Percentiles rank a stretch among this genome's conserved stretches.
Conservation (phyloP, 2,329 filamentous ascomycete genomes). For the Fusarium sp. region DNA sequence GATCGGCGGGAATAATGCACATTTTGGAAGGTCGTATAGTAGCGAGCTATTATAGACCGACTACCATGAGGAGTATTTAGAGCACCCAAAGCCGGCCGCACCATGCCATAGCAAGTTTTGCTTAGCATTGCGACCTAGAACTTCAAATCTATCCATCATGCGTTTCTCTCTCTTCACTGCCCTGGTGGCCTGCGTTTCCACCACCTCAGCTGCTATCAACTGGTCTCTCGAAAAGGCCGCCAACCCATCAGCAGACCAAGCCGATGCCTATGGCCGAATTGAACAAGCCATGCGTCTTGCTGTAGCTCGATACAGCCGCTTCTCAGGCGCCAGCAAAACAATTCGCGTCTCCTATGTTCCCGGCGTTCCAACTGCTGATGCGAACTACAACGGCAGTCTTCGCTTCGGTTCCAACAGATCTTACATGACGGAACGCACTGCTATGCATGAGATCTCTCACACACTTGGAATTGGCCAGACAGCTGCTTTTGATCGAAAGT, state of each 20-base stretch:
- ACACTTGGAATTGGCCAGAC: slow-evolving; percentile 61
- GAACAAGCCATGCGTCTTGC: slow-evolving; percentile 55
- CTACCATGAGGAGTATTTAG: neutral
- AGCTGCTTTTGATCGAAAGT: slow-evolving; percentile 52
- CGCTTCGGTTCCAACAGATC: slow-evolving; percentile 57
- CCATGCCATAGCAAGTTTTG: neutral
- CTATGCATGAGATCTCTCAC: slow-evolving; percentile 61
- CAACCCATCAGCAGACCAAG: slow-evolving; percentile 56
- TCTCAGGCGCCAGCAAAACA: slow-evolving; percentile 51
- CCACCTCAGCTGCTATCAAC: slow-evolving; percentile 52
- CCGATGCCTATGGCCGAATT: slow-evolving; percentile 58
- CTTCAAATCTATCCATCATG: slow-evolving; percentile 41
- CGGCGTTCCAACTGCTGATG: slow-evolving; percentile 59
- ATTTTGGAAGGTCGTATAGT: neutral
- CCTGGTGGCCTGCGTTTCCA: slow-evolving; percentile 45
- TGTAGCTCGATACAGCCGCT: slow-evolving; percentile 53
- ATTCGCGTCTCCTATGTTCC: slow-evolving; percentile 56
- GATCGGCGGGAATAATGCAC: slow-evolving; percentile 10
- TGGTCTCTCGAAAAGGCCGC: slow-evolving; percentile 52
- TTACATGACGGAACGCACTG: slow-evolving; percentile 62
- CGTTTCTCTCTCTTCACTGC: slow-evolving; percentile 47
- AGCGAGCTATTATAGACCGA: neutral
- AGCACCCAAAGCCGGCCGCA: neutral
- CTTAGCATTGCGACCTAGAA: neutral
- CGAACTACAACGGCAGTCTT: slow-evolving; percentile 58